Conservation (phyloP, 768 basidiomycete genomes). For the Amanita pallidorosea region DNA sequence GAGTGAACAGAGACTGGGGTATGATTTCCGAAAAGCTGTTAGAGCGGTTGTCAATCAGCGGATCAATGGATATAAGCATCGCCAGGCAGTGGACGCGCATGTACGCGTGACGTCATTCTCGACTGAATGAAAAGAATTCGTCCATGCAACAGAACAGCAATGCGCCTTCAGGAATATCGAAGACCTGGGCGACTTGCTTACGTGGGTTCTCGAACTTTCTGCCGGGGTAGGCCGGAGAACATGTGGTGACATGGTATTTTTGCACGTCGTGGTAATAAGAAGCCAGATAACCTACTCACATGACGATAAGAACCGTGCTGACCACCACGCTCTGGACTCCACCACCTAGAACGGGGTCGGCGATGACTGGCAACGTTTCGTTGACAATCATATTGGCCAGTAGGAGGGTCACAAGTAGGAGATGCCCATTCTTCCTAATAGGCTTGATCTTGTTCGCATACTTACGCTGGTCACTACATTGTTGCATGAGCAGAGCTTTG, state of each 20-base stretch:
- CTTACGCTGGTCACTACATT: slow-evolving; percentile 54
- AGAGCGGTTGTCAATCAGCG: background rate
- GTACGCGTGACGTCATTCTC: slow-evolving; percentile 21
- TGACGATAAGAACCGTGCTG: slow-evolving; percentile 78
- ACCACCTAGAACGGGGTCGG: slow-evolving; percentile 71
- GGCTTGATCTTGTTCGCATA: slow-evolving; percentile 84
- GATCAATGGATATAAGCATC: background rate
- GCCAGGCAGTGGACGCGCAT: too few relatives aligned
- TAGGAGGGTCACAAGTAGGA: slow-evolving; percentile 73
- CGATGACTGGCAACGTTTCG: slow-evolving; percentile 77
- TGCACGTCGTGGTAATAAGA: background rate
- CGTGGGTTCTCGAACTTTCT: background rate
- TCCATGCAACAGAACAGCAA: background rate
- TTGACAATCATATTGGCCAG: slow-evolving; percentile 91
- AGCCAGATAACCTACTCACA: slow-evolving; percentile 40
- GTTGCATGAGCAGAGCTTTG: background rate
- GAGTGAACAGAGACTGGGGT: slow-evolving; percentile 86
- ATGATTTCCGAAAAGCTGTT: slow-evolving; percentile 83
- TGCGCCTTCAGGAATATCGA: too few relatives aligned
- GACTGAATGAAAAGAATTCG: background rate
- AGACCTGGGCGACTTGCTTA: background rate
- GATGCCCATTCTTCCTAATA: slow-evolving; percentile 74
- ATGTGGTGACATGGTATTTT: background rate
- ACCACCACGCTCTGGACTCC: slow-evolving; percentile 69
- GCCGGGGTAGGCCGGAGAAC: background rate